A percentile compares a stretch with the other conserved stretches of the same genome.
These are phyloP conservation scores for Metschnikowia picachoensis DNA, from an alignment of 805 yeast species.

Conservation along the genomic window DNA sequence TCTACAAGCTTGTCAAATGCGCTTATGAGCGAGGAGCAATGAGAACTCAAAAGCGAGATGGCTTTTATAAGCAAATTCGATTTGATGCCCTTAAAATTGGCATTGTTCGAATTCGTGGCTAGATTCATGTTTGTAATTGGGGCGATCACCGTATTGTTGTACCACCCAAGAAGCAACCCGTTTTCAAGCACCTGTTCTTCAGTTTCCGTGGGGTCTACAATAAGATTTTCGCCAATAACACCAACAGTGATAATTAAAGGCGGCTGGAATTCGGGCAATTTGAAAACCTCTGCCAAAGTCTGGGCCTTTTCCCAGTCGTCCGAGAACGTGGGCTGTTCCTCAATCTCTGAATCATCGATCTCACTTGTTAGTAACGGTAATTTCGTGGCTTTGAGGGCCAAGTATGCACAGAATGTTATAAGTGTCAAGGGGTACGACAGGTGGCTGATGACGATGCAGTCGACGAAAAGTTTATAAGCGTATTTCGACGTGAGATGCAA, in stretches of 20 bases:
- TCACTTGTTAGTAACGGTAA: constrained; percentile 71
- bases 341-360: constrained; percentile 61
- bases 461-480: constrained; percentile 73
- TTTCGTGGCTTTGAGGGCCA: constrained; percentile 75
- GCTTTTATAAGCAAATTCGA: constrained; percentile 48
- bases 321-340: constrained; percentile 85
- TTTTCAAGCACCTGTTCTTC: constrained; percentile 88
- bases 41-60: constrained; percentile 51
- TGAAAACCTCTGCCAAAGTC: constrained; percentile 37
- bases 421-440: constrained; percentile 79
- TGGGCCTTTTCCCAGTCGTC: constrained; percentile 75
- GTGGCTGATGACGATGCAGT: constrained; percentile 72
- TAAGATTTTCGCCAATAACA: constrained; percentile 59
- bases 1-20: constrained; percentile 51
- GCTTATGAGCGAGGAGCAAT: constrained; percentile 59
- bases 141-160: constrained; percentile 59
- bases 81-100: constrained; percentile 53
- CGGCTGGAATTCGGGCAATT: constrained; percentile 46
- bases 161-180: constrained; percentile 73
- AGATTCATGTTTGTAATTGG: constrained; percentile 72
- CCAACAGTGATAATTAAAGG: constrained; percentile 79
- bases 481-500: constrained; percentile 69
- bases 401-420: constrained; percentile 72
- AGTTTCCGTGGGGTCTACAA: constrained; percentile 83
- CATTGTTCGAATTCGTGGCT: constrained; percentile 43